These are phyloP conservation scores for Nadsonia fulvescens DNA, from an alignment of 805 yeast genomes.

Conservation along the genomic window DNA sequence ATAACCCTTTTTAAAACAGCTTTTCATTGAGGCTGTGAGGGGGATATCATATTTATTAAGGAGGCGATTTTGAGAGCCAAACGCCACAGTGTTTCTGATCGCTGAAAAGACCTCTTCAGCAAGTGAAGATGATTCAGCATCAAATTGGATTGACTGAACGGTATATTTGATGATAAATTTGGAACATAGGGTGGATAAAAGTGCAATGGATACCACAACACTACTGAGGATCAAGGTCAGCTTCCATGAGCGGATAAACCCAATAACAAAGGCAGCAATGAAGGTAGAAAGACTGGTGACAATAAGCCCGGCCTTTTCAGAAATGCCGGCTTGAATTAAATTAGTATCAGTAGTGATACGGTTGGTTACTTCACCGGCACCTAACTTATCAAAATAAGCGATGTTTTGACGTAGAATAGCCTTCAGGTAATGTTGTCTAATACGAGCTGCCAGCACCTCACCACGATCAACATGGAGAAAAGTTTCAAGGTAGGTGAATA, in stretches of 20 bases:
- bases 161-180: slow-evolving; percentile 16
- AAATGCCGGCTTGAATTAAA: slow-evolving; percentile 24
- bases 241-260: slow-evolving; percentile 20
- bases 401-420: slow-evolving; percentile 23
- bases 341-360: slow-evolving; percentile 25
- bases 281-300: slow-evolving; percentile 23
- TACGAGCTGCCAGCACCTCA: slow-evolving; percentile 23
- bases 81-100: slow-evolving; percentile 24
- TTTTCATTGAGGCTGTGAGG: slow-evolving; percentile 14
- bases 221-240: slow-evolving; percentile 20
- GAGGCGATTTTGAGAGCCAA: slow-evolving; percentile 23
- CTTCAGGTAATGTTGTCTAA: slow-evolving; percentile 20
- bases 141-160: slow-evolving; percentile 11
- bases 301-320: slow-evolving; percentile 24
- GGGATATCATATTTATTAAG: slow-evolving; percentile 16
- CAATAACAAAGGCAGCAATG: slow-evolving; percentile 21
- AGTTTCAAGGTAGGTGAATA: slow-evolving; percentile 18
- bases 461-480: slow-evolving; percentile 22
- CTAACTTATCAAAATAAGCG: slow-evolving; percentile 24
- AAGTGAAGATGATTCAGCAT: slow-evolving; percentile 19
- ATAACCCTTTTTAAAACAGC: slow-evolving; percentile 14
- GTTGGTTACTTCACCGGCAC: slow-evolving; percentile 26
- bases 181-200: slow-evolving; percentile 16
- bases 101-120: slow-evolving; percentile 27
- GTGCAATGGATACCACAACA: slow-evolving; percentile 17